Base-by-base conservation (phyloP, 768 basidiomycete species). In the Podaxis mareebaensis region DNA sequence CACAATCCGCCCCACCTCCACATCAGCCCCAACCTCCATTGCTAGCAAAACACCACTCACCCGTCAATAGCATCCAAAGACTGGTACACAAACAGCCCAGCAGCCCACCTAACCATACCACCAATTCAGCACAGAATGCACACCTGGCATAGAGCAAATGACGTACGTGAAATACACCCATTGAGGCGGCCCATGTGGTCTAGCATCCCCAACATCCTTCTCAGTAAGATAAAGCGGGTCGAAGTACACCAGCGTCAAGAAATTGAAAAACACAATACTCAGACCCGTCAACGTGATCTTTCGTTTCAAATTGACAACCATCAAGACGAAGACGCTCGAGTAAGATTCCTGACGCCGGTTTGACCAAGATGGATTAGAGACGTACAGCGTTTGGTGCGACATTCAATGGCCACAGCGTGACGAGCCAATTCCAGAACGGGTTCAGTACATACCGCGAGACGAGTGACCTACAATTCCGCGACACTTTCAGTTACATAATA, bases 141-240 rank as follows among this genome's bases (percentile, higher is more conserved):
- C 64, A 17, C 28, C 15, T 22, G 38, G 44, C 5, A 28, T 46
- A 42, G 53, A 3, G 33, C 61, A 64, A 30, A 53, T 46, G 13
- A 79, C 89, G 61, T 69, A 93, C 91, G 93, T 93, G 71, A 91
- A 91, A 74, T 96, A 99, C 17, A 98, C 77, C 95, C 95, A 96
- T 46, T 83, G 81, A 0, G 95, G 95, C 2, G 87, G 87, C 1
- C 85, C 84, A 62, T 49, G 44, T 8, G 61, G 44, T 20, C 40
- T 46, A 0, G 28, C 20, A 7, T 70, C 68, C 5, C 78, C 81
- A 4, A 86, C 88, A 4, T 85, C 89, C 63, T 87, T 85, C 61
- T 91, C 84, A 10, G 86, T 81, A 52, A 90, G 78, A 73, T 92
- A 92, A 30, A 81, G 71, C 1, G 93, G 92, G 75, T 99, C 95